These are phyloP conservation scores for Piedraia hortae DNA, from an alignment of 2,329 filamentous ascomycete species.

Conservation along the genomic window DNA sequence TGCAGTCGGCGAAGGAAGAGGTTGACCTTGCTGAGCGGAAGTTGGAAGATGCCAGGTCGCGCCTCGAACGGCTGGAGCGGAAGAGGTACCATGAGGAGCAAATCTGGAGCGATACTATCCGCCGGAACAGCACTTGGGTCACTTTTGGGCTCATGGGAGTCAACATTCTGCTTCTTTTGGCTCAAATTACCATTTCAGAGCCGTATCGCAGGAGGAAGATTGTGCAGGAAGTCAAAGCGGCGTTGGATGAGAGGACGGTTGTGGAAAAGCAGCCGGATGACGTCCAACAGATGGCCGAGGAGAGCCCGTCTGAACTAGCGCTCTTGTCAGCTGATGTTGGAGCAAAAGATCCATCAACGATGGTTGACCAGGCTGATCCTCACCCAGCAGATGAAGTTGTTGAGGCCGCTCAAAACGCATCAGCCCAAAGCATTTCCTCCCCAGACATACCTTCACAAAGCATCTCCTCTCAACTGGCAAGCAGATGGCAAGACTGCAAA, in stretches of 20 bases:
- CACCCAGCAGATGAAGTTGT: neutral
- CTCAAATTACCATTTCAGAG: constrained; percentile 48
- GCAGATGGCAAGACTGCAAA: constrained; percentile 2
- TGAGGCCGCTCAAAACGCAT: constrained; percentile 3
- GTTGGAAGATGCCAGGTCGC: constrained; percentile 47
- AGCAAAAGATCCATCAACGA: neutral
- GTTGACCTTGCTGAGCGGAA: constrained; percentile 51
- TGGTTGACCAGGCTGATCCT: neutral
- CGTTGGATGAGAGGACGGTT: constrained; percentile 39
- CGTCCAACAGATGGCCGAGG: constrained; percentile 3
- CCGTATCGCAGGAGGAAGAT: constrained; percentile 66
- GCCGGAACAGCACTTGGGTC: constrained; percentile 89
- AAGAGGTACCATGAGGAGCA: constrained; percentile 95
- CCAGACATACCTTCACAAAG: neutral
- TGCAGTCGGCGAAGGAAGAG: constrained; percentile 40
- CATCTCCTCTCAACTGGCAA: too few species aligned
- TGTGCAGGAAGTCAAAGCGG: constrained; percentile 46
- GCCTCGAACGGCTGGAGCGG: constrained; percentile 58
- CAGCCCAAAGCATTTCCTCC: constrained; percentile 1
- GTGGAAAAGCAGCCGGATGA: constrained; percentile 2
- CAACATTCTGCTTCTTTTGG: constrained; percentile 68
- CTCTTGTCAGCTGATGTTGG: constrained; percentile 1
- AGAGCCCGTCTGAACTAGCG: constrained; percentile 5
- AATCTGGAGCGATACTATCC: constrained; percentile 95
- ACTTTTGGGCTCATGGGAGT: constrained; percentile 96